Percentiles rank a stretch among this genome's conserved stretches.
Evolutionary conservation across 768 basidiomycete species (phyloP).

Genomic region (Lactarius sanguifluus): DNA sequence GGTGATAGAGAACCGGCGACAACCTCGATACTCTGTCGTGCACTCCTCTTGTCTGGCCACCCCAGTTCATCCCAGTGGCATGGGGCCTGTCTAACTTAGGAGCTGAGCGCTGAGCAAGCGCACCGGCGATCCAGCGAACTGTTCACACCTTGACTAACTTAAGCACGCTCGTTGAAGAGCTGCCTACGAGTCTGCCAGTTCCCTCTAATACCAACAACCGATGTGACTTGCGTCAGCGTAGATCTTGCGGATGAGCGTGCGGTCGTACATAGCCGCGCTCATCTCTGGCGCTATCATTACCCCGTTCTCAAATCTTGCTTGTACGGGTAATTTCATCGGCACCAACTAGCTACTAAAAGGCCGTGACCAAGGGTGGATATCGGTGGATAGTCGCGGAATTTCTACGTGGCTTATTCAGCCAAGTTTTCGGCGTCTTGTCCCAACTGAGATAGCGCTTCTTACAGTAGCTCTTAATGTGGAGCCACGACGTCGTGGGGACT

Average conservation of each 20-base stretch:
- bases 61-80: too few species aligned
- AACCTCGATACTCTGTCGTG: too few species aligned
- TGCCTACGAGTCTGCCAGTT: too few species aligned
- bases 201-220: background rate
- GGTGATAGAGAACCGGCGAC: too few species aligned
- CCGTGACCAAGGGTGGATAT: too few species aligned
- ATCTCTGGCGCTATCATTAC: slow-evolving; percentile 45
- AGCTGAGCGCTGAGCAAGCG: too few species aligned
- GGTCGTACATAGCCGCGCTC: slow-evolving; percentile 59
- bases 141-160: too few species aligned
- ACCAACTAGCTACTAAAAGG: too few species aligned
- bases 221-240: background rate
- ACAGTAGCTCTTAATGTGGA: slow-evolving; percentile 62
- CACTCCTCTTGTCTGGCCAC: too few species aligned
- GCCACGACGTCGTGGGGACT: slow-evolving; percentile 55
- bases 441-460: background rate
- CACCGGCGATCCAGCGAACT: too few species aligned
- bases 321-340: slow-evolving; percentile 46
- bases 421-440: background rate
- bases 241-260: slow-evolving; percentile 43
- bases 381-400: slow-evolving; percentile 38
- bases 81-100: too few species aligned
- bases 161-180: too few species aligned
- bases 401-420: slow-evolving; percentile 42
- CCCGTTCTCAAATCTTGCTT: slow-evolving; percentile 58